Evolutionary conservation across 139 green algal genomes (phyloP).

Genomic region (Chlamydomonas incerta): DNA sequence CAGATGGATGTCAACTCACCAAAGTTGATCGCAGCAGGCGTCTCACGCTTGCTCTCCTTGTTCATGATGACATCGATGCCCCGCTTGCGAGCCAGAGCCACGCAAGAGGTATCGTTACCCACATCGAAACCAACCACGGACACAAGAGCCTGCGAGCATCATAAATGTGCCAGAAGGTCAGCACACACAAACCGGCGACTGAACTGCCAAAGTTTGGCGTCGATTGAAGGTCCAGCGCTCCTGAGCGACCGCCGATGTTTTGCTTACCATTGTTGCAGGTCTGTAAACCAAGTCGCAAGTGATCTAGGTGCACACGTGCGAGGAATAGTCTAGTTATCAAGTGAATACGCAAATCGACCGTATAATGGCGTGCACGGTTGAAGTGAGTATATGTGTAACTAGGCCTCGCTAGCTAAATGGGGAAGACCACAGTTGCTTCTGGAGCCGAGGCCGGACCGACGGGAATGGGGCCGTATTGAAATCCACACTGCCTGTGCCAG

Average conservation of each 20-base stretch:
- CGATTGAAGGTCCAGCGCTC: too few relatives aligned
- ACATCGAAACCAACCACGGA: conserved; percentile 94
- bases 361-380: not conserved
- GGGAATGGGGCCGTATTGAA: too few relatives aligned
- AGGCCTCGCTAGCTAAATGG: too few relatives aligned
- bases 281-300: not conserved
- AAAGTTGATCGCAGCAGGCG: conserved; percentile 92
- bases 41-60: conserved; percentile 95
- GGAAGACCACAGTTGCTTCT: too few relatives aligned
- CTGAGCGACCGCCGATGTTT: too few relatives aligned
- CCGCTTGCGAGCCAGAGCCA: conserved; percentile 91
- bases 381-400: too few relatives aligned
- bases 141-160: conserved; percentile 53
- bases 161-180: not conserved
- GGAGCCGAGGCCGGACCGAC: too few relatives aligned
- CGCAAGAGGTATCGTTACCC: conserved; percentile 86
- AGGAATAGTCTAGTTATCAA: not conserved
- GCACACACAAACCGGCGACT: not conserved
- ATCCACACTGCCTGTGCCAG: too few relatives aligned
- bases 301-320: not conserved
- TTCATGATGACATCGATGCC: conserved; percentile 97
- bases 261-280: not conserved
- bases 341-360: not conserved
- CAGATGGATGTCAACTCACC: conserved; percentile 54
- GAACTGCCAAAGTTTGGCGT: not conserved